These are phyloP conservation scores for Neurospora sp. DNA, from an alignment of 495 filamentous ascomycete genomes.

Conservation along the genomic window DNA sequence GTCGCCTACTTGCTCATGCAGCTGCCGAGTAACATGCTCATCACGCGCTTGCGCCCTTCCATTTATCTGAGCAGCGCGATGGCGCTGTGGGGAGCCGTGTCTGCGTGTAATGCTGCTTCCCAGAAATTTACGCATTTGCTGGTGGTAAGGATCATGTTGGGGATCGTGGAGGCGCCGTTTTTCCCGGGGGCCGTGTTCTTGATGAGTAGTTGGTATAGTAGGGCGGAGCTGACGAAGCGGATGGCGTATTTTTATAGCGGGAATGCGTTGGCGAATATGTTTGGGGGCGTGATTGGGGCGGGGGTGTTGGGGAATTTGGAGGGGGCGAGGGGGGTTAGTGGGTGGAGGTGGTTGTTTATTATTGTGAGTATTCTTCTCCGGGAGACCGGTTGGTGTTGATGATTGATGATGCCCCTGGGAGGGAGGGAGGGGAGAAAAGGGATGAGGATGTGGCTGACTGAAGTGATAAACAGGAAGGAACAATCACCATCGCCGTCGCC, in stretches of 20 bases:
- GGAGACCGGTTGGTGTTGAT: too few species aligned
- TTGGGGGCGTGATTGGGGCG: conserved; percentile 49
- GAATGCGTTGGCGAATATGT: conserved; percentile 45
- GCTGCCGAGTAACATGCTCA: conserved; percentile 45
- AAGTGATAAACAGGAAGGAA: conserved; percentile 19
- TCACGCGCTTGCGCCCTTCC: conserved; percentile 37
- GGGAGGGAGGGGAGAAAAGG: too few species aligned
- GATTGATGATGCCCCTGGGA: too few species aligned
- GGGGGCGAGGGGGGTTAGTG: conserved; percentile 27
- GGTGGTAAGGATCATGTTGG: conserved; percentile 52
- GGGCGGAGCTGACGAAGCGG: conserved; percentile 35
- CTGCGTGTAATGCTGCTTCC: conserved; percentile 43
- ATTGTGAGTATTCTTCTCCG: conserved; percentile 2
- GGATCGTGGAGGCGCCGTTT: conserved; percentile 49
- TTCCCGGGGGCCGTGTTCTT: conserved; percentile 40
- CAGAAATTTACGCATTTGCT: conserved; percentile 46
- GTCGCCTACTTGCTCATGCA: conserved; percentile 48
- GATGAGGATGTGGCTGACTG: background rate
- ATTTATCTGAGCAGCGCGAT: conserved; percentile 46
- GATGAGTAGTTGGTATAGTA: conserved; percentile 43
- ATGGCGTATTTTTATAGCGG: conserved; percentile 52
- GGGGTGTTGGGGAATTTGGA: conserved; percentile 34
- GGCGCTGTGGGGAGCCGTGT: conserved; percentile 53
- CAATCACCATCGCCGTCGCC: conserved; percentile 32
- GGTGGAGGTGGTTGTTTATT: conserved; percentile 28